Conservation (phyloP, 495 filamentous ascomycete species). For the Penicillium arizonense region DNA sequence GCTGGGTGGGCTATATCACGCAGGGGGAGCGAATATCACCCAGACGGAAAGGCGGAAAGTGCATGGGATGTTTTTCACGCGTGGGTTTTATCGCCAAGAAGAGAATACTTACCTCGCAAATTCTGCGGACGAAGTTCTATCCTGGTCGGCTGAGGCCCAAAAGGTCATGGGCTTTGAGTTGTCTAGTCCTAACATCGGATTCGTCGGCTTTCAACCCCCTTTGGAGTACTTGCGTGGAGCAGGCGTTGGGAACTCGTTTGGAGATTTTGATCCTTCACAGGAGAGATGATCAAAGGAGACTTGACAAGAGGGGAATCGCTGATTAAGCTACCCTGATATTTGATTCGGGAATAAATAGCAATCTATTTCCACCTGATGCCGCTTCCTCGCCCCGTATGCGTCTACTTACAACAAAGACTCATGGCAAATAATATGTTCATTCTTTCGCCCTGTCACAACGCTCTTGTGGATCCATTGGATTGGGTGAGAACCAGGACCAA, state of each 20-base stretch:
- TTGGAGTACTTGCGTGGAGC: slow-evolving; percentile 20
- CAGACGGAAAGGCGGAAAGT: slow-evolving; percentile 5
- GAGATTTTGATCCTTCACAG: slow-evolving; percentile 15
- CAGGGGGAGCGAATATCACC: slow-evolving; percentile 18
- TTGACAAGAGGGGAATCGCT: no score
- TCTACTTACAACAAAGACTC: no score
- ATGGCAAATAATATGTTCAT: no score
- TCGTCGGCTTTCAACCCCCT: slow-evolving; percentile 18
- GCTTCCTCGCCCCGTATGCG: no score
- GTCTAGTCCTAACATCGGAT: slow-evolving; percentile 22
- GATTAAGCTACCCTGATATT: no score
- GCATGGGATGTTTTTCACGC: slow-evolving; percentile 20
- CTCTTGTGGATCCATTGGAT: no score
- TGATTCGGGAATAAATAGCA: no score
- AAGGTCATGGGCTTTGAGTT: slow-evolving; percentile 21
- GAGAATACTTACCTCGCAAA: slow-evolving; percentile 21
- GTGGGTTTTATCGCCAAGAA: slow-evolving; percentile 19
- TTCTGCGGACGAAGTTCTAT: slow-evolving; percentile 12
- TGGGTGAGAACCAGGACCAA: no score
- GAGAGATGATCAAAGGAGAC: neutral
- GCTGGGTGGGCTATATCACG: slow-evolving; percentile 21
- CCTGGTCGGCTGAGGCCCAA: slow-evolving; percentile 18
- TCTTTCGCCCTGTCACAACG: no score
- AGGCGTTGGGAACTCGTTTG: slow-evolving; percentile 11
- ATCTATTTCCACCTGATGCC: no score